Base-by-base conservation (phyloP, 2,329 filamentous ascomycete genomes). In the Pseudopithomyces chartarum region DNA sequence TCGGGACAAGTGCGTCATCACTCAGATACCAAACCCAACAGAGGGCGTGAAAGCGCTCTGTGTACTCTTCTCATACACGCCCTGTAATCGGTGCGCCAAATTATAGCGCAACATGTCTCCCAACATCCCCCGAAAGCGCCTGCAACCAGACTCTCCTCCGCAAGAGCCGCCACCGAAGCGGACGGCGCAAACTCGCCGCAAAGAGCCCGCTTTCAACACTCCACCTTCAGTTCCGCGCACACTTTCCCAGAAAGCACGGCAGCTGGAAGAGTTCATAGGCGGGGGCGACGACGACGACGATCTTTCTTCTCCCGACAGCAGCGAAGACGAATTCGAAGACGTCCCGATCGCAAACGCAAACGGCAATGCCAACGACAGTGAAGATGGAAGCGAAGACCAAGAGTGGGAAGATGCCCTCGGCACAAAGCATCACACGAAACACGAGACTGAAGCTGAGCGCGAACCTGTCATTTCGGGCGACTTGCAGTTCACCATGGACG, bases 401-500 rank as follows among this genome's bases (percentile, higher is more conserved):
- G 73, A 76, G 12, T 79, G 64, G 74, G 79, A 65, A 63, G 75
- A 70, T 65, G 78, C 63, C 45, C 77, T 63, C 63, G 72, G 55
- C 64, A 71, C 47, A 62, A 74, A 56, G 67, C 79, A 60, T 75
- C 71, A 58, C 57, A 61, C 62, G 52, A 59, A 69, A 56, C 47
- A 70, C 57, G 58, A 70, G 63, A 23, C 70, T 57, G 58, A 80
- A 76, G 57, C 71, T 17, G 58, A 57, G 78, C 58, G 70, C 17
- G 58, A 57, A 78, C 82, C 6, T 78, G 82, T 48, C 75, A 80
- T 85, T 1, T 81, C 85, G 1, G 88, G 87, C 11, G 89, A 92
- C 68, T 79, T 96, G 33, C 88, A 94, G 62, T 78, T 96, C 65
- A 94, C 89, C 0, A 78, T 96, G 0, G 68, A 68, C 12, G 62